These are phyloP conservation scores for Diaporthe longicolla DNA, from an alignment of 2,329 filamentous ascomycete species.

Conservation along the genomic window DNA sequence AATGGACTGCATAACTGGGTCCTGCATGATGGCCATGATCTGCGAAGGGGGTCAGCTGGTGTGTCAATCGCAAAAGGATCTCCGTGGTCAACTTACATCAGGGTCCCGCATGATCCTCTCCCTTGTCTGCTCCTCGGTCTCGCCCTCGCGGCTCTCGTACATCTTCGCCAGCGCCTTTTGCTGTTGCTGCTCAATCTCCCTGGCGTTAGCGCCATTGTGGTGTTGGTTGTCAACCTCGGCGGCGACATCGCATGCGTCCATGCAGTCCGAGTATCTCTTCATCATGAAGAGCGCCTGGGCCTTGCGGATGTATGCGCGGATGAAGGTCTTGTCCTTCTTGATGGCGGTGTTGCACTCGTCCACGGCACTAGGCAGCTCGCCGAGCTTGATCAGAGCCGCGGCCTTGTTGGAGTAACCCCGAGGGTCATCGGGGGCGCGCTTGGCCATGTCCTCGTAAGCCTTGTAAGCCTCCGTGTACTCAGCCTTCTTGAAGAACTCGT, in stretches of 20 bases:
- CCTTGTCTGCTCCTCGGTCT: conserved; percentile 95
- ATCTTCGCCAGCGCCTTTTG: conserved; percentile 93
- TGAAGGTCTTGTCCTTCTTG: conserved; percentile 91
- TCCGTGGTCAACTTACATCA: conserved; percentile 73
- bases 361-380: conserved; percentile 94
- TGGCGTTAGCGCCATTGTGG: conserved; percentile 80
- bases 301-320: conserved; percentile 96
- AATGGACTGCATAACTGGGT: conserved; percentile 98
- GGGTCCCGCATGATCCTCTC: conserved; percentile 92
- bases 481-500: conserved; percentile 95
- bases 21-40: conserved; percentile 93
- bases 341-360: conserved; percentile 94
- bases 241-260: conserved; percentile 90
- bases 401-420: conserved; percentile 98
- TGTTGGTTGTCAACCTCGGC: conserved; percentile 79
- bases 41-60: conserved; percentile 44
- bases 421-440: conserved; percentile 92
- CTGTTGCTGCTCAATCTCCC: conserved; percentile 94
- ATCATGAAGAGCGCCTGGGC: conserved; percentile 96
- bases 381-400: conserved; percentile 95
- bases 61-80: not conserved
- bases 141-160: conserved; percentile 91
- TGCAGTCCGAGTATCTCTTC: conserved; percentile 96
- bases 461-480: conserved; percentile 97
- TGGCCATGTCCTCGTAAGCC: conserved; percentile 96